A percentile compares a stretch with the other conserved stretches of the same genome.
Conservation (phyloP, 306 rosid genomes). For the Acacia crassicarpa region DNA sequence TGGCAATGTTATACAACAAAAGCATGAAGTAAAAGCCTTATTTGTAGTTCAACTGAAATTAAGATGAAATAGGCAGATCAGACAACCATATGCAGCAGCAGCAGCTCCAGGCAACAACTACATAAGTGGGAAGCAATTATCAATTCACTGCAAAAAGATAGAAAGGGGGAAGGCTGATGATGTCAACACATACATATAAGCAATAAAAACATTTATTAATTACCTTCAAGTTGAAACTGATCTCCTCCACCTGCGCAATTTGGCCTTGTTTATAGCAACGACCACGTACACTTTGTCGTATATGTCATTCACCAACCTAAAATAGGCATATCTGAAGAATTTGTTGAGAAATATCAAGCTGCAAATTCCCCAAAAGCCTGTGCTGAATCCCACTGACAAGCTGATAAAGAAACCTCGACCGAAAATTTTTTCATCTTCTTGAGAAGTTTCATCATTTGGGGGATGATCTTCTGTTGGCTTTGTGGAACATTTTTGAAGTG, state of each 20-base stretch:
- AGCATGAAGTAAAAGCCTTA: too few species aligned
- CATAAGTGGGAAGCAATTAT: background rate
- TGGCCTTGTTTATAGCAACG: background rate
- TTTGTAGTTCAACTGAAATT: background rate
- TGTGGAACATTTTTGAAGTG: background rate
- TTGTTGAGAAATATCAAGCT: background rate
- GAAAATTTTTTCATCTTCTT: background rate
- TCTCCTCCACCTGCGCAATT: background rate
- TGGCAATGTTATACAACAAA: too few species aligned
- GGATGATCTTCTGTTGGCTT: background rate
- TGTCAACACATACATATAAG: too few species aligned
- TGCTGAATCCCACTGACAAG: background rate
- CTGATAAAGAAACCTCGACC: background rate
- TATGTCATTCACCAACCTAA: background rate
- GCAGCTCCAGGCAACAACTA: background rate
- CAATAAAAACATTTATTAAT: background rate
- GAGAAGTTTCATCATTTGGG: too few species aligned
- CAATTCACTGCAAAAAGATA: background rate
- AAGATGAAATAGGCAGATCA: background rate
- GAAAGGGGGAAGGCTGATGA: background rate
- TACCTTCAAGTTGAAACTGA: background rate
- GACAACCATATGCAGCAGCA: background rate
- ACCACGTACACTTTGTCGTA: background rate
- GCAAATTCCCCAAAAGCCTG: background rate
- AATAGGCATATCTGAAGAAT: background rate